Base-by-base conservation (phyloP, 2,329 filamentous ascomycete genomes). In the Fusarium anguioides region DNA sequence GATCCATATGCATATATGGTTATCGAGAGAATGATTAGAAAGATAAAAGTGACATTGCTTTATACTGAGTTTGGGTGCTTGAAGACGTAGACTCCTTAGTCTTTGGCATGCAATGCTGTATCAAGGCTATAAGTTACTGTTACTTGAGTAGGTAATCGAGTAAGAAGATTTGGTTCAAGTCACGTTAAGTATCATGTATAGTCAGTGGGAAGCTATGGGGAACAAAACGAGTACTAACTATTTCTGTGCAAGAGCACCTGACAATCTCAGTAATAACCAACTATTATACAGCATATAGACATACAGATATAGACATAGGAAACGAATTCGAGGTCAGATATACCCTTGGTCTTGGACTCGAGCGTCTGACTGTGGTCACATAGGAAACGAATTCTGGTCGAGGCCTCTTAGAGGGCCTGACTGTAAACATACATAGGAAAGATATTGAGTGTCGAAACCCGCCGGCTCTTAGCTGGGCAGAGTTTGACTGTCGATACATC, bases 401-500 rank as follows among this genome's bases (percentile, higher is more conserved):
- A 27, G 24, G 41, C 33, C 21, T 21, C 46, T 49, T 41, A 27
- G 4, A 39, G 15, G 15, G 51, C 35, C 26, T 36, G 51, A 58
- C 55, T 47, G 55, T 58, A 29, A 24, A n/a, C 26, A 62, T 37
- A 56, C 40, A 62, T 56, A 62, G 40, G 29, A 57, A 66, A 66
- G n/a, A 26, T n/a, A 26, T 24, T 31, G 42, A 40, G 44, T 29
- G 46, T 51, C 20, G 48, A 39, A 17, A 8, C 29, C n/a, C 55
- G 44, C 40, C 33, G 31, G 39, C 14, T 35, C 21, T 37, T 59
- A 29, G 51, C 9, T 31, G 33, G n/a, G 12, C 27, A 62, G 20
- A 17, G 41, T 51, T 36, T 69, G 61, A 44, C 61, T 66, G 61
- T 68, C 66, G 35, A 68, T 69, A 66, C 66, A 68, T 45, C 66